Conservation (phyloP, 2,329 filamentous ascomycete species). For the Fusarium tjaetaba region DNA sequence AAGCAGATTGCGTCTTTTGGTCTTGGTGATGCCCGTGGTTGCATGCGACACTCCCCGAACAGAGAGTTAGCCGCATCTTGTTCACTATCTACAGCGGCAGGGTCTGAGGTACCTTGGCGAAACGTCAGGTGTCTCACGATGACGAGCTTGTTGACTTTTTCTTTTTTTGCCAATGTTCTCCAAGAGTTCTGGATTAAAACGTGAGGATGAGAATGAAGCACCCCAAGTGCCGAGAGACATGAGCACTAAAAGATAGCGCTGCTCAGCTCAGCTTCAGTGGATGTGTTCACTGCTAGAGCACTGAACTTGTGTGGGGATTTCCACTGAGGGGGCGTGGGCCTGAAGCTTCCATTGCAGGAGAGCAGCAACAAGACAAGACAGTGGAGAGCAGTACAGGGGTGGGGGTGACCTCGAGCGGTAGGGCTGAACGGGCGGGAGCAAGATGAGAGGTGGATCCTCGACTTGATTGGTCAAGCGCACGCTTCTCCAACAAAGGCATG, state of each 20-base stretch:
- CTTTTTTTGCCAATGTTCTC: neutral
- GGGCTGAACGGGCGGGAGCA: constrained; percentile 41
- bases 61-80: constrained; percentile 14
- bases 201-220: neutral
- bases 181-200: neutral
- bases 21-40: constrained; percentile 23
- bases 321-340: constrained; percentile 16
- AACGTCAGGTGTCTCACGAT: neutral
- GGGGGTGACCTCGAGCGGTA: constrained; percentile 22
- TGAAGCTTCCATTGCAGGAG: neutral
- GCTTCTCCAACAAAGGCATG: constrained; percentile 10
- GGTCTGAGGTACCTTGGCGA: neutral
- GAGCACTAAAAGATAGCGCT: neutral
- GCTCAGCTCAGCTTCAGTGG: neutral
- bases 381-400: neutral
- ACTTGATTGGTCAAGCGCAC: constrained; percentile 19
- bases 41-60: constrained; percentile 15
- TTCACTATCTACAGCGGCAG: neutral
- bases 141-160: neutral
- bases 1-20: constrained; percentile 17
- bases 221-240: neutral
- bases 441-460: constrained; percentile 22
- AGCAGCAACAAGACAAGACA: neutral
- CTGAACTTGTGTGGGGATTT: constrained; percentile 15
- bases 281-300: neutral